A percentile compares a stretch with the other conserved stretches of the same genome.
These are phyloP conservation scores for Apostasia shenzhenica DNA, from an alignment of 106 monocot genomes.

Conservation along the genomic window DNA sequence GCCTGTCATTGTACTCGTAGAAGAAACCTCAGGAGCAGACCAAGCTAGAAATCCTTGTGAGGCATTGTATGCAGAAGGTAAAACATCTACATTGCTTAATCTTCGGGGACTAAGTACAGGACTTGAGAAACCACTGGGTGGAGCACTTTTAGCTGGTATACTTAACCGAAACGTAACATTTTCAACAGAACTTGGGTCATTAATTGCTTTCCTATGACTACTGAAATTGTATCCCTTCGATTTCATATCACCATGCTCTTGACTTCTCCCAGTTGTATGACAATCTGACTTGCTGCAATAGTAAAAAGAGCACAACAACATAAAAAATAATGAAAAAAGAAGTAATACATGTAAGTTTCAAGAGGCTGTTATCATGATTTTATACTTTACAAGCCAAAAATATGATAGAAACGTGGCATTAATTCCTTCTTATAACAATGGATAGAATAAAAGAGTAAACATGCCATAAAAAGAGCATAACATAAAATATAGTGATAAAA, in stretches of 20 bases:
- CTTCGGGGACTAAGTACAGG: slow-evolving; percentile 70
- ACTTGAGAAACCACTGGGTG: slow-evolving; percentile 72
- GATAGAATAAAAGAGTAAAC: no score
- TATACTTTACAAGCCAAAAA: no score
- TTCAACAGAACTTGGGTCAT: slow-evolving; percentile 36
- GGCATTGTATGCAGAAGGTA: slow-evolving; percentile 16
- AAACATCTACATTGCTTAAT: slow-evolving; percentile 41
- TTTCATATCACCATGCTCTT: slow-evolving; percentile 27
- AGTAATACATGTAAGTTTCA: no score
- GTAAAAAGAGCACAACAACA: neutral
- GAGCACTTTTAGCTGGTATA: slow-evolving; percentile 85
- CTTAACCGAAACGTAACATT: slow-evolving; percentile 45
- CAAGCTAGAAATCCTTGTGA: slow-evolving; percentile 29
- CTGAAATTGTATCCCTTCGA: slow-evolving; percentile 19
- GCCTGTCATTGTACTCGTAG: slow-evolving; percentile 19
- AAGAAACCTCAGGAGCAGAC: slow-evolving; percentile 35
- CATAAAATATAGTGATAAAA: no score
- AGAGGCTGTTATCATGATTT: no score
- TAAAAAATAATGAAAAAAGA: neutral
- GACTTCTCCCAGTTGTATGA: slow-evolving; percentile 26
- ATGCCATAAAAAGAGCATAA: no score
- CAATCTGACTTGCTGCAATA: slow-evolving; percentile 31
- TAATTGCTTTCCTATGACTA: slow-evolving; percentile 22
- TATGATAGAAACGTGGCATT: no score
- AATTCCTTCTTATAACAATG: no score